Percentiles rank a stretch among this genome's conserved stretches.
These are phyloP conservation scores for Parietaria judaica DNA, from an alignment of 306 rosid species.

Conservation along the genomic window DNA sequence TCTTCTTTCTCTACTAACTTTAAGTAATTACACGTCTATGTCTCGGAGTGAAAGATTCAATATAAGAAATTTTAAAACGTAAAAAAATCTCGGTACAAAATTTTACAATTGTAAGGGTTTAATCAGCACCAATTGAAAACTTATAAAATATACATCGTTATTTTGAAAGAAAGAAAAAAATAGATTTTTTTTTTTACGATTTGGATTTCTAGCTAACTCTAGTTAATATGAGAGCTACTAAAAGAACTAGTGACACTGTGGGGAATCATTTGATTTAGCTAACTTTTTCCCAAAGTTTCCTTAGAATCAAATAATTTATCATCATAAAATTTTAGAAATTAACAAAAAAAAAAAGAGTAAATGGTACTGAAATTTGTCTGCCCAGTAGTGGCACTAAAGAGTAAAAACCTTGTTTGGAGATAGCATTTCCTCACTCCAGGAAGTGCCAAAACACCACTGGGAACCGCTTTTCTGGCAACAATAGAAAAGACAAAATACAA, in stretches of 20 bases:
- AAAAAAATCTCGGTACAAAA: too few relatives aligned
- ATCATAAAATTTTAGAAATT: too few relatives aligned
- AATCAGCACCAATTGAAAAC: too few relatives aligned
- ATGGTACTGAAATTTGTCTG: conserved; percentile 4
- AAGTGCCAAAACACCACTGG: conserved; percentile 57
- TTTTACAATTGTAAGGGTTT: too few relatives aligned
- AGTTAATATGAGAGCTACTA: neutral
- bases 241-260: neutral
- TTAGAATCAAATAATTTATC: neutral
- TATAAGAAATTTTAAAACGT: too few relatives aligned
- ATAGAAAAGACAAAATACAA: conserved; percentile 40
- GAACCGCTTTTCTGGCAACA: conserved; percentile 47
- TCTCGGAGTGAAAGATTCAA: too few relatives aligned
- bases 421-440: conserved; percentile 24
- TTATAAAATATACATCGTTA: too few relatives aligned
- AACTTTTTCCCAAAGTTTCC: neutral
- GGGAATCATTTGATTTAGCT: conserved; percentile 5
- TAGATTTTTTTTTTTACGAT: too few relatives aligned
- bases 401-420: conserved; percentile 9
- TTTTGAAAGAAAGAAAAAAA: too few relatives aligned
- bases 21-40: too few relatives aligned
- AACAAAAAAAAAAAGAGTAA: neutral
- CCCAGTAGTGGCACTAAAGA: conserved; percentile 9
- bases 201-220: too few relatives aligned
- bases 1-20: too few relatives aligned